A percentile compares a stretch with the other conserved stretches of the same genome.
phyloP scores from a whole-genome alignment of 805 yeast species.

The Aciculoconidium aculeatum region DNA sequence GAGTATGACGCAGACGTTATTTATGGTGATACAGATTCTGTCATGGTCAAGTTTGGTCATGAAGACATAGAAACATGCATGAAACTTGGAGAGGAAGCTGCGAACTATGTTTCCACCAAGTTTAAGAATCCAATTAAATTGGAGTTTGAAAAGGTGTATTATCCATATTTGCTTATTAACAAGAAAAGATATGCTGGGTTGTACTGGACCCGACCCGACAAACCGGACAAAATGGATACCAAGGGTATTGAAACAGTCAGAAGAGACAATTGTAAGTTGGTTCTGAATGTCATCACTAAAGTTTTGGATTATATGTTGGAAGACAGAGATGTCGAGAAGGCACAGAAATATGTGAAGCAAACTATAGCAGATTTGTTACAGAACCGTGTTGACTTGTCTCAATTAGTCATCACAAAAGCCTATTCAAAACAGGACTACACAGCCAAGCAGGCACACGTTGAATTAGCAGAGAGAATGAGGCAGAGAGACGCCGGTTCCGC shows the following conservation, averaged over 20 bases:
- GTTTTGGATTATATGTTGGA: conserved; percentile 81
- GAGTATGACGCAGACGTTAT: conserved; percentile 84
- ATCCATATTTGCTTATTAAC: conserved; percentile 88
- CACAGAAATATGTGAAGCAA: conserved; percentile 77
- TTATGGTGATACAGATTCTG: conserved; percentile 99
- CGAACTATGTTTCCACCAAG: conserved; percentile 71
- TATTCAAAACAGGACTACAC: conserved; percentile 86
- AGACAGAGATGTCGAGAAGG: conserved; percentile 80
- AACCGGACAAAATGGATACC: conserved; percentile 94
- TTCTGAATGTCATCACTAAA: conserved; percentile 89
- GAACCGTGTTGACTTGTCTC: conserved; percentile 87
- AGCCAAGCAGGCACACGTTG: conserved; percentile 96
- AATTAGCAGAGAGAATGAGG: conserved; percentile 90
- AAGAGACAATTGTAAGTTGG: conserved; percentile 93
- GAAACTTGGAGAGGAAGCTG: conserved; percentile 93
- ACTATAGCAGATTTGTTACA: conserved; percentile 88
- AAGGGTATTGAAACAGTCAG: conserved; percentile 98
- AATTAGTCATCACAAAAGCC: conserved; percentile 89
- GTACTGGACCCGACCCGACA: conserved; percentile 91
- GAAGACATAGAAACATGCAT: conserved; percentile 76
- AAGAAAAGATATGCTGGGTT: conserved; percentile 97
- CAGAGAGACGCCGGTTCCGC: conserved; percentile 98
- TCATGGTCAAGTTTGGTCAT: conserved; percentile 95
- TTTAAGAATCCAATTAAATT: conserved; percentile 85
- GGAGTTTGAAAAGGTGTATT: conserved; percentile 95